These are phyloP conservation scores for Tubosaeta sp. DNA, from an alignment of 768 basidiomycete species.

Conservation along the genomic window DNA sequence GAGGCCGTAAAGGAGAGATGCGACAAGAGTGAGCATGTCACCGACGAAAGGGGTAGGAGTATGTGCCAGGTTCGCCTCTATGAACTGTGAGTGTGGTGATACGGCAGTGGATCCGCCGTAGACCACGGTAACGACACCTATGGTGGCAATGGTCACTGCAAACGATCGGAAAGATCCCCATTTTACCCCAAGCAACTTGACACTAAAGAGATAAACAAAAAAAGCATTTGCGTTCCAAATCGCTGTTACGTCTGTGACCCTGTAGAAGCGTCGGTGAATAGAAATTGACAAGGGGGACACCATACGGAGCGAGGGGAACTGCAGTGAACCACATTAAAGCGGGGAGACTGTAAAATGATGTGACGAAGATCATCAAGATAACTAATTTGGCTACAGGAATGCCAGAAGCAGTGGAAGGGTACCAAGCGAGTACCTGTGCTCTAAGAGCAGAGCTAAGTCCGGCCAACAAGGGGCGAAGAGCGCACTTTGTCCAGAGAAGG, in stretches of 20 bases:
- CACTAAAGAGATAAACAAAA: conserved; percentile 85
- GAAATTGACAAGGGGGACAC: neutral
- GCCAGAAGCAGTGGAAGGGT: conserved; percentile 1
- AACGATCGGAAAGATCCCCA: conserved; percentile 63
- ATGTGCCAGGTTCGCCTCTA: neutral
- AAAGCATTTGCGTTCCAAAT: conserved; percentile 91
- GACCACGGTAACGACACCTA: conserved; percentile 76
- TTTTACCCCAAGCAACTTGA: conserved; percentile 57
- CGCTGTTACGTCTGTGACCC: conserved; percentile 81
- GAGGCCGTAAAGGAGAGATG: conserved; percentile 67
- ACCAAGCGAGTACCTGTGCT: conserved; percentile 16
- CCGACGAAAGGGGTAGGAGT: conserved; percentile 60
- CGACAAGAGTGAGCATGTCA: conserved; percentile 67
- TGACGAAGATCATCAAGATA: conserved; percentile 19
- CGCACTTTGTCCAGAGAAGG: conserved; percentile 41
- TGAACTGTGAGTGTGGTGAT: conserved; percentile 16
- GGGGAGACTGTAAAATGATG: conserved; percentile 55
- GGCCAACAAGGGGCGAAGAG: conserved; percentile 45
- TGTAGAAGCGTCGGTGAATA: conserved; percentile 26
- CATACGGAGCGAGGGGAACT: conserved; percentile 69
- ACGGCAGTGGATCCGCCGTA: conserved; percentile 60
- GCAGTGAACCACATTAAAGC: conserved; percentile 73
- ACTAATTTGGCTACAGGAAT: conserved; percentile 36
- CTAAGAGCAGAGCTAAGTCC: conserved; percentile 51
- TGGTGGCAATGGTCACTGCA: conserved; percentile 75